Evolutionary conservation across 306 rosid species (phyloP).

Genomic region (Argentina anserina): DNA sequence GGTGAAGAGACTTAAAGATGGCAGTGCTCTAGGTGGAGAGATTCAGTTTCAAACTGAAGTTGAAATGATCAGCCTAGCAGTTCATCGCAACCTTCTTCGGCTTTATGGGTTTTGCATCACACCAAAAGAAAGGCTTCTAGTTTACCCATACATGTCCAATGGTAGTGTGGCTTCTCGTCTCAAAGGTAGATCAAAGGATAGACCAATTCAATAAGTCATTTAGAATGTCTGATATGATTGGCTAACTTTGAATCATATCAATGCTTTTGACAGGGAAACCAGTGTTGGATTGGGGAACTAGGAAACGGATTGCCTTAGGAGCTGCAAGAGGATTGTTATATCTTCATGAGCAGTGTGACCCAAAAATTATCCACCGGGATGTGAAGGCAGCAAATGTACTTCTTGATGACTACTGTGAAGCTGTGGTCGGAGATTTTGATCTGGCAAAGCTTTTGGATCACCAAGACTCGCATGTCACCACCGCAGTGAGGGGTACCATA

Average conservation of each 20-base stretch:
- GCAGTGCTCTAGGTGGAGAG: slow-evolving; percentile 74
- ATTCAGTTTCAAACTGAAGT: slow-evolving; percentile 95
- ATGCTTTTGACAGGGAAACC: slow-evolving; percentile 55
- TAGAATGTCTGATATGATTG: background rate
- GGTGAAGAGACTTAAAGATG: slow-evolving; percentile 92
- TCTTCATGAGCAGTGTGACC: slow-evolving; percentile 96
- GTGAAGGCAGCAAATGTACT: slow-evolving; percentile 94
- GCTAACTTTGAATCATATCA: slow-evolving; percentile 13
- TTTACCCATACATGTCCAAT: slow-evolving; percentile 91
- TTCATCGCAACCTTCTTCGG: slow-evolving; percentile 82
- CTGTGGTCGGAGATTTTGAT: slow-evolving; percentile 95
- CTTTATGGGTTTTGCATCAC: slow-evolving; percentile 81
- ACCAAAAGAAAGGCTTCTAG: slow-evolving; percentile 73
- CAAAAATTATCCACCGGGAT: slow-evolving; percentile 90
- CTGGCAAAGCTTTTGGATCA: slow-evolving; percentile 95
- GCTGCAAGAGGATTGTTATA: slow-evolving; percentile 86
- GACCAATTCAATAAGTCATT: background rate
- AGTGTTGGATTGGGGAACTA: slow-evolving; percentile 75
- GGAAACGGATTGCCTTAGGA: slow-evolving; percentile 87
- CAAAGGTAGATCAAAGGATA: slow-evolving; percentile 43
- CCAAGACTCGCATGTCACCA: slow-evolving; percentile 91
- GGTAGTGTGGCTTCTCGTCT: slow-evolving; percentile 95
- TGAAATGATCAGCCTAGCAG: slow-evolving; percentile 95
- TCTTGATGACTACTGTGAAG: slow-evolving; percentile 90
- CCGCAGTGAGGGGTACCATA: slow-evolving; percentile 91